These are phyloP conservation scores for Gossypium davidsonii DNA, from an alignment of 441 rosid species.

Conservation along the genomic window DNA sequence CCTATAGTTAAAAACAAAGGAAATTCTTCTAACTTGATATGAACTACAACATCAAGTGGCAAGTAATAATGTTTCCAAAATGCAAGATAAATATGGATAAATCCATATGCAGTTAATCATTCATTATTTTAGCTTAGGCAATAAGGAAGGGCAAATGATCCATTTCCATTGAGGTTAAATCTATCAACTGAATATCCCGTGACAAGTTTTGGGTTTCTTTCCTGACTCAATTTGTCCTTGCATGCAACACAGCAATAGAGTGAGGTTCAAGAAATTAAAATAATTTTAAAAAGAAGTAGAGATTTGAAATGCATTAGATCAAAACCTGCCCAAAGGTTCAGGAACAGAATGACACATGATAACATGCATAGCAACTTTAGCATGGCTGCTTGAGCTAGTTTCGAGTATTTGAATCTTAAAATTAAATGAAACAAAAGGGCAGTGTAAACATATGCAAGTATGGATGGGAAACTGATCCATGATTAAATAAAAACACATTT, in stretches of 20 bases:
- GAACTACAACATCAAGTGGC: neutral
- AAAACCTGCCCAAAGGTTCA: neutral
- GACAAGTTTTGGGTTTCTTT: neutral
- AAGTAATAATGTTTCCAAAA: neutral
- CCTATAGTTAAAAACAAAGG: neutral
- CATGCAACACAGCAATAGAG: neutral
- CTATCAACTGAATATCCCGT: neutral
- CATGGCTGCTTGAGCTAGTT: constrained; percentile 5
- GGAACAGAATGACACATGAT: neutral
- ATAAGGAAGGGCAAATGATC: neutral
- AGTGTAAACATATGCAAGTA: constrained; percentile 4
- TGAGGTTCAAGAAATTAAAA: neutral
- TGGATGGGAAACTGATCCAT: constrained; percentile 15
- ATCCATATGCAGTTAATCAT: neutral
- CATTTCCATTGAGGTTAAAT: neutral
- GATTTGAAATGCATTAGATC: neutral
- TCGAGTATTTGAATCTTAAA: neutral
- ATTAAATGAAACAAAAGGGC: neutral
- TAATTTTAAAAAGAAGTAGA: neutral
- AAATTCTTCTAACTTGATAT: neutral
- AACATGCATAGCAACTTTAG: neutral
- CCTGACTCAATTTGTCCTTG: neutral
- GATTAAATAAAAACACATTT: constrained; percentile 21
- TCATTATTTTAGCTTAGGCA: neutral
- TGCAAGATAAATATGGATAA: neutral